A percentile compares a stretch with the other conserved stretches of the same genome.
phyloP scores from a whole-genome alignment of 2,329 filamentous ascomycete genomes.

The Plenodomus lindquistii region DNA sequence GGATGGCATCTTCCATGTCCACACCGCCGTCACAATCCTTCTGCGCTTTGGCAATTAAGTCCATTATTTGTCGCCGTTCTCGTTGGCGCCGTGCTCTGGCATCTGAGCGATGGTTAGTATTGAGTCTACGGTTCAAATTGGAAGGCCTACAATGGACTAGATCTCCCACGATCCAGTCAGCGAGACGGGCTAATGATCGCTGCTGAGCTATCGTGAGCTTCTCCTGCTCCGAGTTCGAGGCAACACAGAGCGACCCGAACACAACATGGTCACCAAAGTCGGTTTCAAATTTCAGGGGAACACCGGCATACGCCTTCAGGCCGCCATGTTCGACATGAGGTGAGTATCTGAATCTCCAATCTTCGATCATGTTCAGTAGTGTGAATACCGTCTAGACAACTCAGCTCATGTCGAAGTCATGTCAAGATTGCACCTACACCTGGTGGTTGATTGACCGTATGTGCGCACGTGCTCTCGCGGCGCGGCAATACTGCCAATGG shows the following conservation, averaged over 20 bases:
- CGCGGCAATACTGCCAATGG: conserved; percentile 50
- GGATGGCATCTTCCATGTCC: conserved; percentile 29
- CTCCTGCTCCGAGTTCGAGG: conserved; percentile 41
- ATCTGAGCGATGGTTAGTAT: too few relatives aligned
- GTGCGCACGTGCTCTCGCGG: conserved; percentile 52
- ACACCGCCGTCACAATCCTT: conserved; percentile 22
- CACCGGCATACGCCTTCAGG: conserved; percentile 49
- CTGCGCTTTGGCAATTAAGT: conserved; percentile 37
- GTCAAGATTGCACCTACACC: conserved; percentile 24
- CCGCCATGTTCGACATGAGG: conserved; percentile 49
- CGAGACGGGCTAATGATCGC: conserved; percentile 41
- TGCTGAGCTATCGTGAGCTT: conserved; percentile 39
- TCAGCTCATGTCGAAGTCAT: conserved; percentile 5
- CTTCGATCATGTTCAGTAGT: conserved; percentile 47
- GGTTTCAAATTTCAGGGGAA: conserved; percentile 46
- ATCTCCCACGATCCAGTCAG: conserved; percentile 48
- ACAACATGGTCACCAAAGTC: conserved; percentile 47
- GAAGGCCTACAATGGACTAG: conserved; percentile 48
- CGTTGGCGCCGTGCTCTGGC: conserved; percentile 45
- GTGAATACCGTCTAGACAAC: conserved; percentile 43
- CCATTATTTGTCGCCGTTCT: conserved; percentile 45
- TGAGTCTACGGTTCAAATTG: too few relatives aligned
- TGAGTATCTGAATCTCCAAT: conserved; percentile 51
- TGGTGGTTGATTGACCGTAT: conserved; percentile 46
- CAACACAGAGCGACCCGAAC: conserved; percentile 52